These are phyloP conservation scores for Metarhizium album DNA, from an alignment of 2,329 filamentous ascomycete genomes.

Conservation along the genomic window DNA sequence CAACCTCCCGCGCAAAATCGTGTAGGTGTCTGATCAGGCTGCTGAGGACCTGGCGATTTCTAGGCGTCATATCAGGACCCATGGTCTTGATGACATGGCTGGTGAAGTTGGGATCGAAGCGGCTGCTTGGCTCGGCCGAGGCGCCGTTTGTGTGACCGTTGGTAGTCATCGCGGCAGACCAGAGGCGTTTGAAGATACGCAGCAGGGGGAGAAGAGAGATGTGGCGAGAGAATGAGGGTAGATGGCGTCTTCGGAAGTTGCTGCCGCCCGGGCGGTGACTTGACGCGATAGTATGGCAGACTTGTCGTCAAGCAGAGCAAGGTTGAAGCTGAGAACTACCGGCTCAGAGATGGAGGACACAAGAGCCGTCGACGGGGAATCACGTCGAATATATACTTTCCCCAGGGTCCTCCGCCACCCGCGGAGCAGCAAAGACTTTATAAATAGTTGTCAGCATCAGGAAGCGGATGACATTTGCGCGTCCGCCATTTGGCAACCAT, in stretches of 20 bases:
- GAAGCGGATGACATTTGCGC: neutral
- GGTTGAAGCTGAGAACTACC: no score
- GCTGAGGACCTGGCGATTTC: constrained; percentile 52
- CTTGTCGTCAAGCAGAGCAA: no score
- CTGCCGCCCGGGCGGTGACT: no score
- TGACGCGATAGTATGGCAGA: no score
- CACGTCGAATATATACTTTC: neutral
- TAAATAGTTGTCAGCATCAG: neutral
- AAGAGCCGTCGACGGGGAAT: no score
- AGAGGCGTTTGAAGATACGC: neutral
- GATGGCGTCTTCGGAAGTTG: no score
- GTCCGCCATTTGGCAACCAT: neutral
- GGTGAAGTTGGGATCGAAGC: constrained; percentile 71
- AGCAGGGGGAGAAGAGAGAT: no score
- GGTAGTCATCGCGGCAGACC: constrained; percentile 10
- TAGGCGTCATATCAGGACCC: constrained; percentile 55
- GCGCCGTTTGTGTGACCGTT: constrained; percentile 19
- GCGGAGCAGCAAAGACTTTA: no score
- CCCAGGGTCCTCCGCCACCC: neutral
- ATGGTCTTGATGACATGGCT: constrained; percentile 62
- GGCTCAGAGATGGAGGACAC: no score
- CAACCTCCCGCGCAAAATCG: constrained; percentile 67
- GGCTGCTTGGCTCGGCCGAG: constrained; percentile 11
- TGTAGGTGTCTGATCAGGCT: constrained; percentile 62
- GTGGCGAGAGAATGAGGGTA: no score